Percentiles rank a stretch among this genome's conserved stretches.
phyloP scores from a whole-genome alignment of 116 monocot species.

The Posidonia oceanica region DNA sequence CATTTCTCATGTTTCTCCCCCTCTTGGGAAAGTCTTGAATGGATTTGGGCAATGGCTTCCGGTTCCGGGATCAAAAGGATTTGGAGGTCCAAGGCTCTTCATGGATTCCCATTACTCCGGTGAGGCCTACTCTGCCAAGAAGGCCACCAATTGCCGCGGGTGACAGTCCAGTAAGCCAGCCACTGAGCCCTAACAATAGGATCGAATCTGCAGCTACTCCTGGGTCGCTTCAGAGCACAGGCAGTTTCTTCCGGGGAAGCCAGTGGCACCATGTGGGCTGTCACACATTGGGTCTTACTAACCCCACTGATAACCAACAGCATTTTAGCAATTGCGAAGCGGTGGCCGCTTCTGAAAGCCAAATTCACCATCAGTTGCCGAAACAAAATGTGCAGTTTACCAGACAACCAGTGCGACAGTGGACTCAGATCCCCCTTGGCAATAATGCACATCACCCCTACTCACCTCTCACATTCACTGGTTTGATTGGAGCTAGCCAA shows the following conservation, averaged over 20 bases:
- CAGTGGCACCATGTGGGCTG: conserved; percentile 3
- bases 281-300: neutral
- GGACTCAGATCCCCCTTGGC: neutral
- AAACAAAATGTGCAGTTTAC: neutral
- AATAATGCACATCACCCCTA: neutral
- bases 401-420: neutral
- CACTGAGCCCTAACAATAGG: neutral
- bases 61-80: neutral
- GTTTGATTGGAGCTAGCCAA: neutral
- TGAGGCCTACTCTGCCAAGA: neutral
- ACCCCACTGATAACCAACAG: too few relatives aligned
- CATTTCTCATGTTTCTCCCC: neutral
- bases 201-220: neutral
- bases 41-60: neutral
- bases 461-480: neutral
- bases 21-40: neutral
- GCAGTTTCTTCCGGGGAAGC: neutral
- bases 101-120: conserved; percentile 2
- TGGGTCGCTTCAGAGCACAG: neutral
- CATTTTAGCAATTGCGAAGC: neutral
- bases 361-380: neutral
- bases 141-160: neutral
- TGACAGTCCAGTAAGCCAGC: neutral
- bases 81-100: neutral
- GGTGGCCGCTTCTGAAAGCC: neutral